Base-by-base conservation (phyloP, 2,329 filamentous ascomycete genomes). In the Amylocarpus encephaloides region DNA sequence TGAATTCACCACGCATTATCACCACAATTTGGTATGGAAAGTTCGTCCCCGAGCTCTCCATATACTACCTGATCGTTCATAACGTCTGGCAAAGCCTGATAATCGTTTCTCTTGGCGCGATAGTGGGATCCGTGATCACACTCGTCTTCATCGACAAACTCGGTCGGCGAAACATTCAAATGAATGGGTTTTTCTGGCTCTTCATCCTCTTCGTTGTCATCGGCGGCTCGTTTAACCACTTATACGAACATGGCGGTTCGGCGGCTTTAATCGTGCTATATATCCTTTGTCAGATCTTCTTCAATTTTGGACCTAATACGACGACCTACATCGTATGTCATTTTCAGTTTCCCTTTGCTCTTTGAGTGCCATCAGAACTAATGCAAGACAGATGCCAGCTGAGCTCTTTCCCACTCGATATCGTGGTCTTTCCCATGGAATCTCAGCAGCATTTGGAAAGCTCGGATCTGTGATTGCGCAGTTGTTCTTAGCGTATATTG, bases 391-490 rank as follows among this genome's bases (percentile, higher is more conserved):
- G 45, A 43, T 49, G 22, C 79, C 81, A 0, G 80, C 78, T 35
- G 80, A 85, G 66, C 80, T 77, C 59, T 85, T 80, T 56, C 81
- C 81, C 0, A 84, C 80, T 0, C 71, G 81, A 13, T 83, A 83
- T 60, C 72, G 81, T 2, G 77, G 77, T 0, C 79, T 78, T 0
- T 78, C 75, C 0, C 83, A 87, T 60, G 83, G 83, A 13, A 64
- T 86, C 19, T 83, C 78, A 1, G 83, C 83, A 2, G 83, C 82
- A 0, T 75, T 76, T 55, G 83, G 83, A 7, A 87, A 86, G 58
- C 67, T 86, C 2, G 83, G 83, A 6, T 82, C 83, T 19, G 84
- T 87, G 49, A 68, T 86, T 85, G 51, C 51, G 18, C 52, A 55
- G 16, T 26, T 55, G 3, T 54, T 59, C 22, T 41, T 58, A 11